Conservation (phyloP, 768 basidiomycete species). For the Trametes villosa region DNA sequence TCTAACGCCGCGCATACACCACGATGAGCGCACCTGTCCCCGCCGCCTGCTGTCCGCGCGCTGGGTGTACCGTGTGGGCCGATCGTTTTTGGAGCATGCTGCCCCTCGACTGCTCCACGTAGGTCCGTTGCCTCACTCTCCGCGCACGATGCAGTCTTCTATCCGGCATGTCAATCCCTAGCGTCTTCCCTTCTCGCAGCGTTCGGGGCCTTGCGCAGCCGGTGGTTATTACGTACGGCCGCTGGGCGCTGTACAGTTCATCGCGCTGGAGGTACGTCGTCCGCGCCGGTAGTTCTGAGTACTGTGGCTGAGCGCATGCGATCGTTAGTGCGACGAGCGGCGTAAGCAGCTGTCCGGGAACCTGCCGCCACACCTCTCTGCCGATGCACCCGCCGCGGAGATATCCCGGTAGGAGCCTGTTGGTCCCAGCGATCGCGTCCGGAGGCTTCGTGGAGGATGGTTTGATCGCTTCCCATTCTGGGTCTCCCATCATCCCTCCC, state of each 20-base stretch:
- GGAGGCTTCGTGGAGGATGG: not conserved
- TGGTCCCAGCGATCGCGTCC: constrained; percentile 5
- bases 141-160: constrained; percentile 6
- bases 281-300: not conserved
- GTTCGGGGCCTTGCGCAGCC: not conserved
- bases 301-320: not conserved
- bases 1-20: constrained; percentile 2
- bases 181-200: not conserved
- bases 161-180: constrained; percentile 9
- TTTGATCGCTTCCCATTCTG: not conserved
- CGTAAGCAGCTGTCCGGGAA: not conserved
- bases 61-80: not conserved
- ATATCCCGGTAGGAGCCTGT: not conserved
- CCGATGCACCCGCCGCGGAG: not conserved
- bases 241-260: not conserved
- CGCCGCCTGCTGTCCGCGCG: not conserved
- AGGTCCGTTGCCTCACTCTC: constrained; percentile 4
- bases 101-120: constrained; percentile 4
- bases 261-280: not conserved
- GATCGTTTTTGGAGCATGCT: not conserved
- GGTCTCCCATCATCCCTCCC: not conserved
- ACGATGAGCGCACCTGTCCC: not conserved
- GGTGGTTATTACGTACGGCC: not conserved
- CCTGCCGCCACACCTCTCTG: not conserved
- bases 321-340: constrained; percentile 1